Evolutionary conservation across 2,329 filamentous ascomycete genomes (phyloP).

Genomic region (Penicillium sp.): DNA sequence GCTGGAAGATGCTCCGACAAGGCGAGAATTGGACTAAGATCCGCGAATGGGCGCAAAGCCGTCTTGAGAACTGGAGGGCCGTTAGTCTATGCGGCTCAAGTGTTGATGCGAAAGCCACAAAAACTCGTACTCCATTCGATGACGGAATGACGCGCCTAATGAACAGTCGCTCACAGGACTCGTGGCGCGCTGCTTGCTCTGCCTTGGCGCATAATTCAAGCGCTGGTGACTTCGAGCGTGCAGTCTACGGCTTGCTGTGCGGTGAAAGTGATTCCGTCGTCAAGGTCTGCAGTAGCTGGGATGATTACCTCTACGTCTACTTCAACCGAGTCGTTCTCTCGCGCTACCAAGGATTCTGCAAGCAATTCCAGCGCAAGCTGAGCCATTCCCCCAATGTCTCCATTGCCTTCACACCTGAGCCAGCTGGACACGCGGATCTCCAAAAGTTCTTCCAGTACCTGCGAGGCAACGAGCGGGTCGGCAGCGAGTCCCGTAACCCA

Average conservation of each 20-base stretch:
- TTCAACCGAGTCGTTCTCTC: slow-evolving; percentile 84
- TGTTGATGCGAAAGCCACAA: slow-evolving; percentile 32
- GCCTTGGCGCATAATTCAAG: slow-evolving; percentile 64
- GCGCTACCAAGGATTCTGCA: slow-evolving; percentile 73
- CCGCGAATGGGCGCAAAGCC: slow-evolving; percentile 81
- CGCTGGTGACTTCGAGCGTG: slow-evolving; percentile 78
- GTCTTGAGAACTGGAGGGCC: slow-evolving; percentile 87
- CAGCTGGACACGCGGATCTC: slow-evolving; percentile 49
- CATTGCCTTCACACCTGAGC: slow-evolving; percentile 61
- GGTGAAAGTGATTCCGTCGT: slow-evolving; percentile 81
- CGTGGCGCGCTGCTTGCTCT: slow-evolving; percentile 44
- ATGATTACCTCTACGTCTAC: slow-evolving; percentile 83
- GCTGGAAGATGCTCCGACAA: slow-evolving; percentile 87
- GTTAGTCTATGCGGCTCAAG: slow-evolving; percentile 72
- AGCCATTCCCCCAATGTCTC: slow-evolving; percentile 60
- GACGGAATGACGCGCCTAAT: slow-evolving; percentile 47
- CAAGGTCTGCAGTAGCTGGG: slow-evolving; percentile 76
- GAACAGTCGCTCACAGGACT: slow-evolving; percentile 44
- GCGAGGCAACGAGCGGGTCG: slow-evolving; percentile 40
- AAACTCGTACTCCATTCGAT: slow-evolving; percentile 37
- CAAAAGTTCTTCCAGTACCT: slow-evolving; percentile 43
- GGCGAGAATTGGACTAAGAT: slow-evolving; percentile 77
- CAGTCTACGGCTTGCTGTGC: slow-evolving; percentile 87
- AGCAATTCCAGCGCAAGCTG: slow-evolving; percentile 48
- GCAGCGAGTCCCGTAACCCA: slow-evolving; percentile 47